Conservation (phyloP, 1,284 basidiomycete species). For the Cutaneotrichosporon dermatis region DNA sequence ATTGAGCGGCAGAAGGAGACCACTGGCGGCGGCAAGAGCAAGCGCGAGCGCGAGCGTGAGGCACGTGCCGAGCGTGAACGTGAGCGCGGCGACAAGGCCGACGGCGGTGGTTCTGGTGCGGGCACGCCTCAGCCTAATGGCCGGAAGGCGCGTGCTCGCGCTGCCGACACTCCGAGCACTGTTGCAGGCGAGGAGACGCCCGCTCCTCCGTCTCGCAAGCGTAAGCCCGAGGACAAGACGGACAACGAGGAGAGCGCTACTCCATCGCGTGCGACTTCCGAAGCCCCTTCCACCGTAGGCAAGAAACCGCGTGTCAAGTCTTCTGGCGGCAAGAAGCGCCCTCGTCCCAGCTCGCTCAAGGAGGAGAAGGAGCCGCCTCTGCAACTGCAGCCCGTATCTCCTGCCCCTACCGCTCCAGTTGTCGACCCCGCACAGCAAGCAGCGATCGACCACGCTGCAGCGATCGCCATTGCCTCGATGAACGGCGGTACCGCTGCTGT, state of each 20-base stretch:
- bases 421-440: not conserved
- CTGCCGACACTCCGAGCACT: slow-evolving; percentile 1
- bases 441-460: not conserved
- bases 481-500: slow-evolving; percentile 1
- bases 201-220: slow-evolving; percentile 13
- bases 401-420: not conserved
- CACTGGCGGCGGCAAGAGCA: slow-evolving; percentile 3
- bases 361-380: slow-evolving; percentile 6
- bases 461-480: not conserved
- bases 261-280: slow-evolving; percentile 30
- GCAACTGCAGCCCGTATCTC: not conserved
- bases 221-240: slow-evolving; percentile 11
- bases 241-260: slow-evolving; percentile 11
- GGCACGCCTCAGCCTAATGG: slow-evolving; percentile 7
- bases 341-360: slow-evolving; percentile 31
- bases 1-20: slow-evolving; percentile 36
- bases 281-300: slow-evolving; percentile 22
- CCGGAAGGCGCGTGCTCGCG: slow-evolving; percentile 7
- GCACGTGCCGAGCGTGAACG: not conserved
- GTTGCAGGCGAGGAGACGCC: not conserved
- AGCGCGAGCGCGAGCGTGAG: slow-evolving; percentile 10
- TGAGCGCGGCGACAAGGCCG: not conserved
- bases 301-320: slow-evolving; percentile 34
- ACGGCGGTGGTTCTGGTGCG: not conserved
- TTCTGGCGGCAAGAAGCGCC: slow-evolving; percentile 30